phyloP scores from a whole-genome alignment of 768 basidiomycete species.

The Grammothele lineata region DNA sequence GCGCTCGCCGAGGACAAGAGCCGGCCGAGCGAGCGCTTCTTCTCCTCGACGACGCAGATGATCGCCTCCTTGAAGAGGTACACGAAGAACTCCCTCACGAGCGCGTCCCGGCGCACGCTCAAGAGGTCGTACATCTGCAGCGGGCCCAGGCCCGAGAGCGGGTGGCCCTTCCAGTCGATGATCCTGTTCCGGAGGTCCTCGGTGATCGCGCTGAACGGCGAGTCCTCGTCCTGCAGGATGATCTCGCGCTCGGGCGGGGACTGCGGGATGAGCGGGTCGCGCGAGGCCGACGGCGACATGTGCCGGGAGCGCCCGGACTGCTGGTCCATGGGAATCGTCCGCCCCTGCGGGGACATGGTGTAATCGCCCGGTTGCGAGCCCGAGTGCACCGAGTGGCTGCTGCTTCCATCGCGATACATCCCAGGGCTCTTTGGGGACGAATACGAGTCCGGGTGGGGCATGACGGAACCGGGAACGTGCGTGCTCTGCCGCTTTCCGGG shows the following conservation, averaged over 20 bases:
- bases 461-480: constrained; percentile 25
- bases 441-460: constrained; percentile 17
- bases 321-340: constrained; percentile 6
- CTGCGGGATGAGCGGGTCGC: constrained; percentile 7
- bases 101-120: constrained; percentile 81
- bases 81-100: constrained; percentile 91
- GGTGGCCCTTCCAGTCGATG: constrained; percentile 95
- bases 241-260: constrained; percentile 14
- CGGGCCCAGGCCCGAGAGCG: constrained; percentile 81
- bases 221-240: constrained; percentile 46
- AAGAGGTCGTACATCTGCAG: constrained; percentile 92
- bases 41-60: constrained; percentile 96
- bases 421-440: constrained; percentile 4
- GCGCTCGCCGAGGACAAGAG: constrained; percentile 58
- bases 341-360: constrained; percentile 9
- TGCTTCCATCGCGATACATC: constrained; percentile 12
- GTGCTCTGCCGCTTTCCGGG: constrained; percentile 61
- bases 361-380: constrained; percentile 9
- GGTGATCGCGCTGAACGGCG: constrained; percentile 79
- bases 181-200: constrained; percentile 88
- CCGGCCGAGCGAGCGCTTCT: constrained; percentile 75
- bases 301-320: constrained; percentile 15
- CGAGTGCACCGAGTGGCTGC: constrained; percentile 15
- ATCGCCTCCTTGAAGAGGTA: constrained; percentile 98
- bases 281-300: constrained; percentile 16